These are phyloP conservation scores for Eucalyptus urophylla DNA, from an alignment of 345 rosid species.

Conservation along the genomic window DNA sequence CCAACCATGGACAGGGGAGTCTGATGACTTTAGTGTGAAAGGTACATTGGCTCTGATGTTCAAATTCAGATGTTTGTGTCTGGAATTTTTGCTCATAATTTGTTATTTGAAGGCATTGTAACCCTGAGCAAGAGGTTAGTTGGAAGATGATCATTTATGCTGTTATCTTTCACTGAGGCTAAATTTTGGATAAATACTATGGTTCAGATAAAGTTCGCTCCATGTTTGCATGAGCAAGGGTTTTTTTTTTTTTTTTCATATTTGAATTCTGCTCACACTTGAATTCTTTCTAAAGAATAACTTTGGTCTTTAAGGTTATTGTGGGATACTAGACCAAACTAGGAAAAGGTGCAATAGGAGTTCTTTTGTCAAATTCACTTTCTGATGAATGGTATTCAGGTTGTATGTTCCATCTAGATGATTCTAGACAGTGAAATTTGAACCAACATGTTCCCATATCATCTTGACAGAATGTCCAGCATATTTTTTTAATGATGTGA, in stretches of 20 bases:
- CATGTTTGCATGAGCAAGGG: not conserved
- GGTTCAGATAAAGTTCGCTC: not conserved
- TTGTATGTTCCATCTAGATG: not conserved
- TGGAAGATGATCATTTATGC: not conserved
- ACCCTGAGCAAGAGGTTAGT: not conserved
- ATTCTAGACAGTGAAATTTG: not conserved
- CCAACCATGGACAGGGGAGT: constrained; percentile 45
- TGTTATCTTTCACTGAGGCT: not conserved
- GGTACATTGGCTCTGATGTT: constrained; percentile 22
- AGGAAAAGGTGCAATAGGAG: not conserved
- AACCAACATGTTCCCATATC: not conserved
- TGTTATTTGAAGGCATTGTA: not conserved
- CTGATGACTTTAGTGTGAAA: constrained; percentile 31
- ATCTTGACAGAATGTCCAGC: not conserved
- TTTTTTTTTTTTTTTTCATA: not conserved
- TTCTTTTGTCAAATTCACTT: not conserved
- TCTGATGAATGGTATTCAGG: not conserved
- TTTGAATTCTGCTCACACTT: not conserved
- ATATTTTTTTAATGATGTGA: not conserved
- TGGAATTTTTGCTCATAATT: not conserved
- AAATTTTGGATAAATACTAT: not conserved
- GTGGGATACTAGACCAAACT: not conserved
- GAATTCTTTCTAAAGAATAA: not conserved
- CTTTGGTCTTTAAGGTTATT: not conserved
- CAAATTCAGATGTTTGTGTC: not conserved